Percentiles rank a stretch among this genome's conserved stretches.
Evolutionary conservation across 1,284 basidiomycete genomes (phyloP).

Genomic region (Boletus mariae): DNA sequence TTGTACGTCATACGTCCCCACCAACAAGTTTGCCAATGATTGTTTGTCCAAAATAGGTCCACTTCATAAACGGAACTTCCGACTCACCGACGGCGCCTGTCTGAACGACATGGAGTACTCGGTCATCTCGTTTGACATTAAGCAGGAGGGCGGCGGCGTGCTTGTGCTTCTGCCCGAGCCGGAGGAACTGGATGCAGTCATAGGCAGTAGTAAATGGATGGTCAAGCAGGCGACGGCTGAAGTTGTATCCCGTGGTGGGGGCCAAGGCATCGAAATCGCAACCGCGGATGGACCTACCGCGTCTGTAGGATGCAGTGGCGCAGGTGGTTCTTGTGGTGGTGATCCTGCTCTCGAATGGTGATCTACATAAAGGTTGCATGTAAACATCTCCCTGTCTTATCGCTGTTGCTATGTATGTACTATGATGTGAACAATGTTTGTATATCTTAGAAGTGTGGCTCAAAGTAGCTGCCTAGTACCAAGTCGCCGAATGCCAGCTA

Average conservation of each 20-base stretch:
- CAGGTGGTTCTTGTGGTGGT: constrained; percentile 5
- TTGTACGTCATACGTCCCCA: constrained; percentile 31
- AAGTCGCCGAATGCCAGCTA: too few species aligned
- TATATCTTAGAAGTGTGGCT: too few species aligned
- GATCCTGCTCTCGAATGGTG: constrained; percentile 24
- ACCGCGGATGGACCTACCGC: constrained; percentile 7
- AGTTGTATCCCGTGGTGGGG: constrained; percentile 40
- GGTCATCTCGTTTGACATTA: constrained; percentile 65
- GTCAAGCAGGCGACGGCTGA: constrained; percentile 50
- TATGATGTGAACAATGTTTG: too few species aligned
- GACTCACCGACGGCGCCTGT: constrained; percentile 56
- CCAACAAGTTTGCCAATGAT: neutral
- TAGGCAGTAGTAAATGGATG: constrained; percentile 69
- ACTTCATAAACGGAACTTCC: constrained; percentile 71
- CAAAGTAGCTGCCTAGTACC: neutral
- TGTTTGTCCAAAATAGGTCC: constrained; percentile 40
- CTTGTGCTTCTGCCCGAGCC: constrained; percentile 55
- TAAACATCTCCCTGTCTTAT: neutral
- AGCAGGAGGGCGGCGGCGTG: constrained; percentile 45
- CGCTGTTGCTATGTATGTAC: too few species aligned
- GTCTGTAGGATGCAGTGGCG: constrained; percentile 1
- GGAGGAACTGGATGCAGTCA: constrained; percentile 58
- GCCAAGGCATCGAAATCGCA: constrained; percentile 46
- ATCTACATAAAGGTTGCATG: neutral
- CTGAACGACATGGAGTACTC: constrained; percentile 62